Conservation (phyloP, 805 yeast genomes). For the Lipomyces yamadae region DNA sequence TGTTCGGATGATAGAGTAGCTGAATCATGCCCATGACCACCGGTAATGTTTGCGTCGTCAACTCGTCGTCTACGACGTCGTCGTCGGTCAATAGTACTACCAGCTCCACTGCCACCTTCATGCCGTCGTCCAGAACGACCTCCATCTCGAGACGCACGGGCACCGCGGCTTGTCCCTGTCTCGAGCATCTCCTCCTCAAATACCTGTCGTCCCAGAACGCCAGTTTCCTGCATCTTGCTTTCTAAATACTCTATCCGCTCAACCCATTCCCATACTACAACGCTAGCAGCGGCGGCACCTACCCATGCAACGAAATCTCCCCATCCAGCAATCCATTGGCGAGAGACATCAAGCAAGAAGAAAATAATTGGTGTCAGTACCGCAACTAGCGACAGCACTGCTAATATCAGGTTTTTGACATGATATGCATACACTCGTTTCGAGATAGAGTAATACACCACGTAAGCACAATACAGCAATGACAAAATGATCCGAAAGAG, state of each 20-base stretch:
- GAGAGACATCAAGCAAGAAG: slow-evolving; percentile 47
- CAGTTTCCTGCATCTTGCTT: slow-evolving; percentile 56
- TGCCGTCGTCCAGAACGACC: slow-evolving; percentile 19
- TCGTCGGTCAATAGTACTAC: not conserved
- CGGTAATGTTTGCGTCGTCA: not conserved
- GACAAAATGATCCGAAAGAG: slow-evolving; percentile 45
- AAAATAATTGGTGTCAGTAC: slow-evolving; percentile 50
- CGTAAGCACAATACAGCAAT: slow-evolving; percentile 44
- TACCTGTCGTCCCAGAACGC: slow-evolving; percentile 67
- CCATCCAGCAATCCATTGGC: slow-evolving; percentile 54
- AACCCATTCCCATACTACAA: slow-evolving; percentile 71
- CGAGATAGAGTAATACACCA: slow-evolving; percentile 49
- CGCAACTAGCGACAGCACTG: slow-evolving; percentile 52
- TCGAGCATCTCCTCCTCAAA: slow-evolving; percentile 51
- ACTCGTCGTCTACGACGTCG: slow-evolving; percentile 3
- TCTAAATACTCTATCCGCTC: slow-evolving; percentile 59
- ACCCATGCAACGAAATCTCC: slow-evolving; percentile 55
- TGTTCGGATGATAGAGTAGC: not conserved
- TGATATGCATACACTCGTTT: slow-evolving; percentile 55
- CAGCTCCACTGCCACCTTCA: slow-evolving; percentile 1
- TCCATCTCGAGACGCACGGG: slow-evolving; percentile 21
- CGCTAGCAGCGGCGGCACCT: slow-evolving; percentile 55
- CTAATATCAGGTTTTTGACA: slow-evolving; percentile 54
- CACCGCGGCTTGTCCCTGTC: slow-evolving; percentile 36
- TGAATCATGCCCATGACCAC: not conserved